Base-by-base conservation (phyloP, 2,329 filamentous ascomycete species). In the Penicillium oxalicum region DNA sequence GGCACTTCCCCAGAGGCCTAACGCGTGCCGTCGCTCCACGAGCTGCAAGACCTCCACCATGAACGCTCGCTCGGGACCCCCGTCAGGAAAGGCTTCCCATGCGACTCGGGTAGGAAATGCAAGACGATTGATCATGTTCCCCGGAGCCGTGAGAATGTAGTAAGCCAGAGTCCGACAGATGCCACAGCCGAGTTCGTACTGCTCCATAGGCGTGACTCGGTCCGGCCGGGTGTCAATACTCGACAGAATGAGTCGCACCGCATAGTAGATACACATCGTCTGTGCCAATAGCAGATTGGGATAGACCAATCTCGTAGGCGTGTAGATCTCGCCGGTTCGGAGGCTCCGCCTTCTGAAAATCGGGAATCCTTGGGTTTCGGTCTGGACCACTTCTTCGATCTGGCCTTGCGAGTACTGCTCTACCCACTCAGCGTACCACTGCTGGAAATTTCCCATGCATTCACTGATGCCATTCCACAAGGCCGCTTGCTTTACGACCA, bases 71-170 rank as follows among this genome's bases (percentile, higher is more conserved):
- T 69, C 67, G 2, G 65, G 62, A 1, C 64, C 63, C 4, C 50
- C 54, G 3, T 61, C 59, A 1, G 66, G 65, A 34, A 70, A 64
- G 1, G 57, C 65, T 42, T 70, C 67, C 66, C 66, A 70, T 5
- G 67, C 67, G 1, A 69, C 66, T 2, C 67, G 62, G 5, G 65
- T 64, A 2, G 66, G 56, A 32, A 70, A 68, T 1, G 66, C 66
- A 9, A 70, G 61, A 2, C 67, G 66, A 43, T 69, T 70, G 41
- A 70, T 69, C 67, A 70, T 69, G 45, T 69, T 69, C 1, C 67
- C 66, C 0, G 66, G 65, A 0, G 66, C 60, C 0, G 56, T 66
- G 4, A 63, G 51, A 8, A 70, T 63, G 46, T 69, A 70, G 51
- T 58, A 69, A 44, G 69, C 64, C 11, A 68, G 49, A 28, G 61